Conservation (phyloP, 2,329 filamentous ascomycete genomes). For the Fusarium tricinctum region DNA sequence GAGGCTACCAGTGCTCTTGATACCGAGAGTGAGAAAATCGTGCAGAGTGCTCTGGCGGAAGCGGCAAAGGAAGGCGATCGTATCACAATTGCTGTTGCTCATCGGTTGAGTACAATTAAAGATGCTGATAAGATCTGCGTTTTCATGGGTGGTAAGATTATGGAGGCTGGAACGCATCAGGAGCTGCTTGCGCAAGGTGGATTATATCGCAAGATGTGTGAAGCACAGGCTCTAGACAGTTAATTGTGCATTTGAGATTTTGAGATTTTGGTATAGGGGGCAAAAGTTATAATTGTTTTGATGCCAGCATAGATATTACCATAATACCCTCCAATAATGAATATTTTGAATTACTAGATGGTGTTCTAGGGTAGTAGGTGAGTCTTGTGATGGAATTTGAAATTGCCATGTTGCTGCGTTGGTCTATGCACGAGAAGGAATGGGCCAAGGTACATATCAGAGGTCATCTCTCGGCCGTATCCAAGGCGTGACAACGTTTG, state of each 20-base stretch:
- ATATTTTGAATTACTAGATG: neutral
- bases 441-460: conserved; percentile 14
- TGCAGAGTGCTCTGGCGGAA: conserved; percentile 85
- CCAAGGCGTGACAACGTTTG: neutral
- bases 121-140: conserved; percentile 73
- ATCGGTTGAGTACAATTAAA: conserved; percentile 92
- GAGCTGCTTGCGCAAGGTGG: conserved; percentile 65
- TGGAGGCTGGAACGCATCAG: conserved; percentile 70
- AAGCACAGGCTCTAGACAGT: conserved; percentile 56
- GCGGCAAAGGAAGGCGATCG: conserved; percentile 77
- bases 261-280: neutral
- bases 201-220: conserved; percentile 65
- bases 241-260: conserved; percentile 13
- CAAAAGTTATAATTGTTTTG: conserved; percentile 21
- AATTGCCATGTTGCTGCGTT: conserved; percentile 7
- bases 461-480: neutral
- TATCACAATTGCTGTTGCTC: conserved; percentile 75
- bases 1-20: conserved; percentile 50
- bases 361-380: conserved; percentile 5
- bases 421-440: conserved; percentile 5
- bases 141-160: conserved; percentile 68
- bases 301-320: conserved; percentile 34
- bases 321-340: conserved; percentile 24
- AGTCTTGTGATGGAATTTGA: neutral
- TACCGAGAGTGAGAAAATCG: conserved; percentile 49